Evolutionary conservation across 441 rosid genomes (phyloP).

Genomic region (Hura crepitans): DNA sequence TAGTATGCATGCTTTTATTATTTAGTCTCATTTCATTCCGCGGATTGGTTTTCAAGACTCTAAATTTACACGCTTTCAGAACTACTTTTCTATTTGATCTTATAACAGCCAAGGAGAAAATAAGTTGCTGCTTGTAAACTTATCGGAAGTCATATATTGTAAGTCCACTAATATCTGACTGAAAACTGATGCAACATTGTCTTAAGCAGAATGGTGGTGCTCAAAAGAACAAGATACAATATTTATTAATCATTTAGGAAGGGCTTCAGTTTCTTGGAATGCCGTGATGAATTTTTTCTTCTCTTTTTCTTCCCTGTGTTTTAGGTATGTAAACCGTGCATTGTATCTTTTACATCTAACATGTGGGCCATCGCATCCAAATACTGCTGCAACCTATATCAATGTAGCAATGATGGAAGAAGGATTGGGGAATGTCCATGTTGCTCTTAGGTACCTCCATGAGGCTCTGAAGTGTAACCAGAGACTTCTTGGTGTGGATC

Average conservation of each 20-base stretch:
- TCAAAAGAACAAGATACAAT: conserved; percentile 5
- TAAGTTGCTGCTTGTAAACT: neutral
- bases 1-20: neutral
- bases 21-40: neutral
- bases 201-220: neutral
- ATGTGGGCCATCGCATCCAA: conserved; percentile 69
- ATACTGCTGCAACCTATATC: conserved; percentile 68
- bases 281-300: conserved; percentile 9
- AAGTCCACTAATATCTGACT: neutral
- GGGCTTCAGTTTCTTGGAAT: neutral
- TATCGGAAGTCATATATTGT: neutral
- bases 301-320: neutral
- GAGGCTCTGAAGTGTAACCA: conserved; percentile 73
- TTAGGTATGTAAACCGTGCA: conserved; percentile 67
- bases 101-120: neutral
- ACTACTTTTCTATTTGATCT: neutral
- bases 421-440: conserved; percentile 63
- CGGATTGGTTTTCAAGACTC: neutral
- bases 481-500: conserved; percentile 62
- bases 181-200: neutral
- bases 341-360: conserved; percentile 60
- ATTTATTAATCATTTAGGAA: neutral
- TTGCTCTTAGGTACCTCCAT: conserved; percentile 65
- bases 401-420: conserved; percentile 86
- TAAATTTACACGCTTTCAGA: neutral